Evolutionary conservation across 1,284 basidiomycete genomes (phyloP).

Genomic region (Moesziomyces parantarcticus): DNA sequence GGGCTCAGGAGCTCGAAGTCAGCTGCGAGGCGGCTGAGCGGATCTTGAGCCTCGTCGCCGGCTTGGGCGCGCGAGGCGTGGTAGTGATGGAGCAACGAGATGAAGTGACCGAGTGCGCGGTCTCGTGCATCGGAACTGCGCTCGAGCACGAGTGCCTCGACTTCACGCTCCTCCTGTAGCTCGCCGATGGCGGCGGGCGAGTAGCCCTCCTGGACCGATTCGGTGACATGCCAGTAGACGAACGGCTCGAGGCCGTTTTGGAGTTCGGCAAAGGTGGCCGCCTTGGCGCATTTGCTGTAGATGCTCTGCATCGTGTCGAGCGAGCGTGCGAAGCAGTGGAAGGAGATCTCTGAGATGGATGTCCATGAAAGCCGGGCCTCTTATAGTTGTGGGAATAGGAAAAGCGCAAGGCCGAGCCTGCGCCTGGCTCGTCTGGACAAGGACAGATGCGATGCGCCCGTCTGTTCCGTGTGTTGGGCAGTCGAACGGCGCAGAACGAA

Average conservation of each 20-base stretch:
- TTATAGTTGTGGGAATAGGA: not conserved
- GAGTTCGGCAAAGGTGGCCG: conserved; percentile 23
- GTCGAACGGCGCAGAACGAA: not conserved
- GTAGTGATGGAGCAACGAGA: conserved; percentile 23
- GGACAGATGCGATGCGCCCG: no score
- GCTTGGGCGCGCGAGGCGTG: conserved; percentile 10
- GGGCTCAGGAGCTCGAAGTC: conserved; percentile 5
- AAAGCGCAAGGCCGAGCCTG: not conserved
- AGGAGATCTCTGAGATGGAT: not conserved
- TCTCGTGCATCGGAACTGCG: conserved; percentile 27
- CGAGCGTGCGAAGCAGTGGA: not conserved
- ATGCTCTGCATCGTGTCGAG: conserved; percentile 12
- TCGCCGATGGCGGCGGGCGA: conserved; percentile 22
- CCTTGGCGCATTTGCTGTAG: conserved; percentile 15
- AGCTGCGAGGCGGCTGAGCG: conserved; percentile 7
- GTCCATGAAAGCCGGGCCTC: not conserved
- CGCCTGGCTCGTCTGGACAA: no score
- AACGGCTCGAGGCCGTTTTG: conserved; percentile 33
- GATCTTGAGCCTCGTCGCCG: not conserved
- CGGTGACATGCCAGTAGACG: conserved; percentile 39
- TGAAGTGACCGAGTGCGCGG: conserved; percentile 30
- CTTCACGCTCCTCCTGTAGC: conserved; percentile 29
- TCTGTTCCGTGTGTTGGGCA: no score
- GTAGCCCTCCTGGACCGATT: conserved; percentile 35
- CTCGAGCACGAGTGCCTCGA: conserved; percentile 40